Evolutionary conservation across 2,329 filamentous ascomycete genomes (phyloP).

Genomic region (Apiospora malaysiana): DNA sequence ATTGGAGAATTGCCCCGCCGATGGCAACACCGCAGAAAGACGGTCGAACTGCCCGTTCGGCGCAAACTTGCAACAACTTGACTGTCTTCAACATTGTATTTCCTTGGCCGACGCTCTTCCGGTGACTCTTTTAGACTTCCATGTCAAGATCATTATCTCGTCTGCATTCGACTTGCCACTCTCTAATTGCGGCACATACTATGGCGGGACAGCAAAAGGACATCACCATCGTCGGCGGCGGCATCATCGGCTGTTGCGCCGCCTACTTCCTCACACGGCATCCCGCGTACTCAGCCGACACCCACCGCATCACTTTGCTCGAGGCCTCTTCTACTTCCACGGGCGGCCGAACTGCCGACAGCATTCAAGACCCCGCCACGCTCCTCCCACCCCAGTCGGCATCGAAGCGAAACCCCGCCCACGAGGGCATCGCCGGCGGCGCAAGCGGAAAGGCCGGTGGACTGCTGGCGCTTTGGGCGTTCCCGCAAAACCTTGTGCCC

Average conservation of each 20-base stretch:
- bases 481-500: conserved; percentile 72
- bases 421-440: conserved; percentile 68
- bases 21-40: background rate
- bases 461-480: conserved; percentile 76
- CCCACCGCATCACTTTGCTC: conserved; percentile 72
- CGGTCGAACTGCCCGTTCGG: background rate
- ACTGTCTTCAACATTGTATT: background rate
- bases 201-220: conserved; percentile 30
- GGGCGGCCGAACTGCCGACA: conserved; percentile 42
- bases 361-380: conserved; percentile 39
- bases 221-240: conserved; percentile 61
- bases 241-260: conserved; percentile 77
- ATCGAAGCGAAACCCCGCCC: conserved; percentile 38
- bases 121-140: background rate
- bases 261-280: conserved; percentile 79
- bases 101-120: background rate
- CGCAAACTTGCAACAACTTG: too few species aligned
- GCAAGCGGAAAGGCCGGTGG: conserved; percentile 82
- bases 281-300: conserved; percentile 66
- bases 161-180: background rate
- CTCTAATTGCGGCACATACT: background rate
- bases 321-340: conserved; percentile 63
- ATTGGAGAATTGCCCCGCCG: conserved; percentile 8
- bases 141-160: background rate
- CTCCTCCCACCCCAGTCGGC: conserved; percentile 33